Base-by-base conservation (phyloP, 2,329 filamentous ascomycete species). In the Xylaria polymorpha region DNA sequence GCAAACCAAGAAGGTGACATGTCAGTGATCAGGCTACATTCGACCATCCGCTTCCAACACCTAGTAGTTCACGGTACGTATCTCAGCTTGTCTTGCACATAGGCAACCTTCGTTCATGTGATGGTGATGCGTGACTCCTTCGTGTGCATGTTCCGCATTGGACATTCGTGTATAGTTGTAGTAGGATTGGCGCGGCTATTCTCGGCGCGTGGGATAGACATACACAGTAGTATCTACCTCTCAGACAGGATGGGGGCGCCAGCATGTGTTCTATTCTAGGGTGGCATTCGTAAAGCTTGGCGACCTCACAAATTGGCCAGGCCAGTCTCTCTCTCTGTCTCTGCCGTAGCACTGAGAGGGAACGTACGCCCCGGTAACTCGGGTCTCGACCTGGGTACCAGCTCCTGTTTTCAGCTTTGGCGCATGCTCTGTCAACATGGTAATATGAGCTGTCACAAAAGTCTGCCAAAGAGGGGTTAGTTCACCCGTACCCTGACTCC, bases 321-420 rank as follows among this genome's bases (percentile, higher is more conserved):
- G 64, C 67, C 55, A 46, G 41, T 41, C 48, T 29, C 22, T 44
- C 29, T 41, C 32, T 22, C n/a, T 22, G 25, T 29, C 25, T 29
- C 25, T 29, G 25, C 25, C 25, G 25, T 29, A 25, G 48, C 15
- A 37, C 18, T 22, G 32, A 39, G 15, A 51, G 39, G 50, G 43
- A 29, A n/a, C 2, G 29, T 53, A 51, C 35, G 60, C 69, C 63
- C 64, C 69, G 60, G 62, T 44, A 67, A 35, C 64, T 12, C 10
- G 35, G 35, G 35, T 37, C 35, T 9, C 25, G 35, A 37, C 35
- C 51, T 65, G 66, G 59, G 32, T 57, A 50, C 43, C 59, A 58
- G 64, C 61, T 67, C 37, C 61, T 44, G 12, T 60, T 55, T 51
- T 68, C 58, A 66, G 61, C 53, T 70, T 61, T 65, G 50, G 65